phyloP scores from a whole-genome alignment of 306 rosid species.

The Pueraria montana region DNA sequence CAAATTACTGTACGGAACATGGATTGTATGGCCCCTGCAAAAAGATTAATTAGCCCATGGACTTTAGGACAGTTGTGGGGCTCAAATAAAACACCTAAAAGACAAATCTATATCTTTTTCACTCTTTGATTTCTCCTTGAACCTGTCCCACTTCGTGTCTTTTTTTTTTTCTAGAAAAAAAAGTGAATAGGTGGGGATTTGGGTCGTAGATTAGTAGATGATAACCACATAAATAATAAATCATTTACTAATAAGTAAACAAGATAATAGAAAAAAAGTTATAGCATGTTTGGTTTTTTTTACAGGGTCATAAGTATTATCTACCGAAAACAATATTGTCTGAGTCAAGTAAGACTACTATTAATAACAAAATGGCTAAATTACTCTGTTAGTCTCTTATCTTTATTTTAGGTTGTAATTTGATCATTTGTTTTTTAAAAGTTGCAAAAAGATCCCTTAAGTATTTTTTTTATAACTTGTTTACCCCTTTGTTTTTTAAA shows the following conservation, averaged over 20 bases:
- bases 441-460: too few species aligned
- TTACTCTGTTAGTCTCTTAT: too few species aligned
- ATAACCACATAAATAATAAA: slow-evolving; percentile 34
- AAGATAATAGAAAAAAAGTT: slow-evolving; percentile 25
- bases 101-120: slow-evolving; percentile 45
- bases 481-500: too few species aligned
- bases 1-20: slow-evolving; percentile 45
- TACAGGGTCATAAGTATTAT: too few species aligned
- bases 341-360: too few species aligned
- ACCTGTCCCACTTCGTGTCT: slow-evolving; percentile 15
- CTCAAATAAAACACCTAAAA: slow-evolving; percentile 54
- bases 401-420: too few species aligned
- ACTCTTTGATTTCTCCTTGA: slow-evolving; percentile 3
- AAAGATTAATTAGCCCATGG: slow-evolving; percentile 52
- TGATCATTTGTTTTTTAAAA: too few species aligned
- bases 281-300: not conserved
- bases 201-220: slow-evolving; percentile 6
- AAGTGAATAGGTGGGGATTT: not conserved
- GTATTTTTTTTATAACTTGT: too few species aligned
- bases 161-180: not conserved
- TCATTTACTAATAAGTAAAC: slow-evolving; percentile 2
- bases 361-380: too few species aligned
- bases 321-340: too few species aligned
- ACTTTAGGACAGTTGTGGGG: slow-evolving; percentile 48
- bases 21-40: slow-evolving; percentile 51